These are phyloP conservation scores for Annulohypoxylon moriforme DNA, from an alignment of 495 filamentous ascomycete genomes.

Conservation along the genomic window DNA sequence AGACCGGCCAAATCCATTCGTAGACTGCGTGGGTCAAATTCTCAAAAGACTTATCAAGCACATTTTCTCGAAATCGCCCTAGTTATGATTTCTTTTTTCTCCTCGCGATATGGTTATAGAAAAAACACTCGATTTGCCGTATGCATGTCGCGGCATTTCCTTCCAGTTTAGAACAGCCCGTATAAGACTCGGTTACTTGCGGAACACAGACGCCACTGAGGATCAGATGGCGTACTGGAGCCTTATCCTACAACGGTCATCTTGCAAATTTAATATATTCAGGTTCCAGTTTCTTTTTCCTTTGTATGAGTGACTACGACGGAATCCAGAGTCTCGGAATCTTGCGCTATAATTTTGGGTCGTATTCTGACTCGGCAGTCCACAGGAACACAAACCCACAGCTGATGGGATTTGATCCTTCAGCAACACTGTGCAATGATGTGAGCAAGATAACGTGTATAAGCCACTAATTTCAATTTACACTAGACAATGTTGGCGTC, in stretches of 20 bases:
- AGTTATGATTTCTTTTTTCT: neutral
- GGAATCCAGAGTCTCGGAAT: conserved; percentile 26
- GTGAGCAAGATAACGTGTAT: conserved; percentile 1
- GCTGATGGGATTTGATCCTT: neutral
- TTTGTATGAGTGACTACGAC: conserved; percentile 6
- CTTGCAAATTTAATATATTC: neutral
- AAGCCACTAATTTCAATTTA: neutral
- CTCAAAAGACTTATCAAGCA: neutral
- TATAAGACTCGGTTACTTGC: conserved; percentile 21
- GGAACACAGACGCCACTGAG: neutral
- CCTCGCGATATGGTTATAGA: neutral
- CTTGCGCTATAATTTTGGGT: conserved; percentile 11
- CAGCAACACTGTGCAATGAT: conserved; percentile 4
- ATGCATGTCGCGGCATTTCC: conserved; percentile 22
- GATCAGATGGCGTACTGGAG: neutral
- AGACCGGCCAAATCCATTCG: no score
- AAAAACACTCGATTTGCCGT: conserved; percentile 19
- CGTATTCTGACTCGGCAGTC: conserved; percentile 25
- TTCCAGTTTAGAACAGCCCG: neutral
- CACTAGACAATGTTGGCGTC: neutral
- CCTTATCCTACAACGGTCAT: neutral
- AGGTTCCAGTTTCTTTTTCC: neutral
- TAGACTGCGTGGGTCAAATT: neutral
- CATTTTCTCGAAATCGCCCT: neutral
- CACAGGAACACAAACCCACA: conserved; percentile 13